These are phyloP conservation scores for Thielaviopsis musarum DNA, from an alignment of 2,329 filamentous ascomycete species.

Conservation along the genomic window DNA sequence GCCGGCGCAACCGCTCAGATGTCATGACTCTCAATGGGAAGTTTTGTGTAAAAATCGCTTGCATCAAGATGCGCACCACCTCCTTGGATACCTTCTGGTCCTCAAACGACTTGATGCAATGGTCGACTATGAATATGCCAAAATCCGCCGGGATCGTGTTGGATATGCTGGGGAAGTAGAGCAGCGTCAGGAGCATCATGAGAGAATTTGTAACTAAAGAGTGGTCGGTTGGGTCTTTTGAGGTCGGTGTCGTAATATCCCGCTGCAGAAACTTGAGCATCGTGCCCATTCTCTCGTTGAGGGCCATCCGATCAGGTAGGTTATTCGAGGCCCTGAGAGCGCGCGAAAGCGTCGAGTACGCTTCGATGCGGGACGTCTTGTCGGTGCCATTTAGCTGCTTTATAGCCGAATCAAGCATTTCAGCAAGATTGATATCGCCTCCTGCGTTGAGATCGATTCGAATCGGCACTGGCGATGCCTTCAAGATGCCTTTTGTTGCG, in stretches of 20 bases:
- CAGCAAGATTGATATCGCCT: conserved; percentile 28
- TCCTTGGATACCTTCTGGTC: conserved; percentile 56
- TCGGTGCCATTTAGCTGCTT: conserved; percentile 65
- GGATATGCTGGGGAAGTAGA: conserved; percentile 56
- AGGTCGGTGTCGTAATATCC: conserved; percentile 50
- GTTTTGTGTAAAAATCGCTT: conserved; percentile 63
- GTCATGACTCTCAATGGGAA: conserved; percentile 64
- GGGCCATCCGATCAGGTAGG: conserved; percentile 54
- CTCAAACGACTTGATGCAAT: conserved; percentile 57
- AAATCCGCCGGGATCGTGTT: conserved; percentile 62
- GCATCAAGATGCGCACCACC: conserved; percentile 61
- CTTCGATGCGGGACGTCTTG: conserved; percentile 59
- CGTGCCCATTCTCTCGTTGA: conserved; percentile 59
- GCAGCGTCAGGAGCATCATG: conserved; percentile 58
- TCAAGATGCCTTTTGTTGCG: conserved; percentile 54
- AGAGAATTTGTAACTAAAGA: conserved; percentile 63
- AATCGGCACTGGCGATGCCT: conserved; percentile 40
- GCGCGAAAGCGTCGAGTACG: conserved; percentile 64
- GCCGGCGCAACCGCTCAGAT: conserved; percentile 46
- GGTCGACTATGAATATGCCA: conserved; percentile 61
- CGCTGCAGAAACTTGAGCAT: conserved; percentile 71
- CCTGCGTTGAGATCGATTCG: conserved; percentile 23
- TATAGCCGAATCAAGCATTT: conserved; percentile 72
- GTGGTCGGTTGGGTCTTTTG: conserved; percentile 40
- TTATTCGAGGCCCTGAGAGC: conserved; percentile 69